Conservation (phyloP, 192 early-diverging fungal genomes). For the Umbelopsis vinacea region DNA sequence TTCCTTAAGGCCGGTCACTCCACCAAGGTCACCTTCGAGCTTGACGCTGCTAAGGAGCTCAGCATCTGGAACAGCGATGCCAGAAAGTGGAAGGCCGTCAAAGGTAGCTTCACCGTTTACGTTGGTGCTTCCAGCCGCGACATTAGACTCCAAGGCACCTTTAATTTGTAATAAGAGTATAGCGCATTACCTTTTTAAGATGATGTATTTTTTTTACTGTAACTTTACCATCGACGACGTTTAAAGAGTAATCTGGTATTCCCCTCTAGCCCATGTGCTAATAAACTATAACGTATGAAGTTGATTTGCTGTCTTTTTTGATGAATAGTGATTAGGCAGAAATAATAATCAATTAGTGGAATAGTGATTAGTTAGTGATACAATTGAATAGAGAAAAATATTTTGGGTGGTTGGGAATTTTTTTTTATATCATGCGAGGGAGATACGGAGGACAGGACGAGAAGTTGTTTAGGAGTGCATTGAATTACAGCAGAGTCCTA, state of each 20-base stretch:
- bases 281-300: too few relatives aligned
- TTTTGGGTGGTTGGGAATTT: too few relatives aligned
- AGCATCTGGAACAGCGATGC: slow-evolving; percentile 43
- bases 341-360: too few relatives aligned
- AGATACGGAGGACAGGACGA: neutral
- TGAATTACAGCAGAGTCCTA: too few relatives aligned
- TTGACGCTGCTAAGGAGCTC: slow-evolving; percentile 47
- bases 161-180: neutral
- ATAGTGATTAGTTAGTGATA: too few relatives aligned
- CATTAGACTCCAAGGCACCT: slow-evolving; percentile 33
- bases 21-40: slow-evolving; percentile 43
- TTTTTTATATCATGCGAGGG: too few relatives aligned
- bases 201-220: neutral
- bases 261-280: too few relatives aligned
- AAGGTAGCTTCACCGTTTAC: slow-evolving; percentile 49
- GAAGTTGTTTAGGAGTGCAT: too few relatives aligned
- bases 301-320: too few relatives aligned
- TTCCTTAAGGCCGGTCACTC: slow-evolving; percentile 16
- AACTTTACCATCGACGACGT: neutral
- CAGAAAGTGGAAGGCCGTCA: slow-evolving; percentile 44
- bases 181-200: too few relatives aligned
- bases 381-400: too few relatives aligned
- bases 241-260: neutral
- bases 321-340: too few relatives aligned
- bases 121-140: slow-evolving; percentile 61